Percentiles rank a stretch among this genome's conserved stretches.
These are phyloP conservation scores for Fusarium secorum DNA, from an alignment of 2,329 filamentous ascomycete species.

Conservation along the genomic window DNA sequence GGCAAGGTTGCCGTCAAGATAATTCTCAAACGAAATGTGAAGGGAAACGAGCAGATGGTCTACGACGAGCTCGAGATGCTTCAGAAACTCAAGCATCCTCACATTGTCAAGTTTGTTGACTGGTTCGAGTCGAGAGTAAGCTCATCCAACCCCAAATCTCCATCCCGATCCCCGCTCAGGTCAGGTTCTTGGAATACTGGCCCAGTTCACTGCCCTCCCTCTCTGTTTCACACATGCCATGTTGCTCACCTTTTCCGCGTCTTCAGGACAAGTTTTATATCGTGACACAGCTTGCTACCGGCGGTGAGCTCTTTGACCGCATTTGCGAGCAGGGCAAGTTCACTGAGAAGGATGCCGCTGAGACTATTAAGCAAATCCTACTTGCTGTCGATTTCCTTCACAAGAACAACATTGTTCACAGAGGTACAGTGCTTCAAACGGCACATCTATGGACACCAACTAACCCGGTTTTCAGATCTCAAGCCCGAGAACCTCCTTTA, in stretches of 20 bases:
- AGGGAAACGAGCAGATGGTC: conserved; percentile 98
- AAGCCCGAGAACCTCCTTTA: conserved; percentile 99
- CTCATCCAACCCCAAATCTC: background rate
- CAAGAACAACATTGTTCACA: conserved; percentile 91
- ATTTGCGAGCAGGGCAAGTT: conserved; percentile 99
- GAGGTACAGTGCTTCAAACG: conserved; percentile 66
- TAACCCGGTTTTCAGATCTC: conserved; percentile 69
- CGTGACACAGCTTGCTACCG: conserved; percentile 93
- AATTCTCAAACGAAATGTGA: conserved; percentile 99
- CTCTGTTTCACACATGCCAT: background rate
- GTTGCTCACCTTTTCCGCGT: conserved; percentile 16
- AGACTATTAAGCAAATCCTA: conserved; percentile 93
- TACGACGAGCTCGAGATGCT: conserved; percentile 96
- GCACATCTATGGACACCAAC: background rate
- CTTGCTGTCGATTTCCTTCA: conserved; percentile 95
- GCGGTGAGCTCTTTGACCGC: conserved; percentile 95
- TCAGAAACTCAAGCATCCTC: conserved; percentile 87
- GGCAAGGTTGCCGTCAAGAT: conserved; percentile 97
- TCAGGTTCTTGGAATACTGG: background rate
- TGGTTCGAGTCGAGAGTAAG: conserved; percentile 98
- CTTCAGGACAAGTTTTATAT: conserved; percentile 98
- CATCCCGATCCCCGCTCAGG: background rate
- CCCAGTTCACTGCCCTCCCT: background rate
- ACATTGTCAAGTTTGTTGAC: conserved; percentile 97
- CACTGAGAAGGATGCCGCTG: conserved; percentile 96